Evolutionary conservation across 805 yeast genomes (phyloP).

Genomic region (Lipomyces spencermartinsiae): DNA sequence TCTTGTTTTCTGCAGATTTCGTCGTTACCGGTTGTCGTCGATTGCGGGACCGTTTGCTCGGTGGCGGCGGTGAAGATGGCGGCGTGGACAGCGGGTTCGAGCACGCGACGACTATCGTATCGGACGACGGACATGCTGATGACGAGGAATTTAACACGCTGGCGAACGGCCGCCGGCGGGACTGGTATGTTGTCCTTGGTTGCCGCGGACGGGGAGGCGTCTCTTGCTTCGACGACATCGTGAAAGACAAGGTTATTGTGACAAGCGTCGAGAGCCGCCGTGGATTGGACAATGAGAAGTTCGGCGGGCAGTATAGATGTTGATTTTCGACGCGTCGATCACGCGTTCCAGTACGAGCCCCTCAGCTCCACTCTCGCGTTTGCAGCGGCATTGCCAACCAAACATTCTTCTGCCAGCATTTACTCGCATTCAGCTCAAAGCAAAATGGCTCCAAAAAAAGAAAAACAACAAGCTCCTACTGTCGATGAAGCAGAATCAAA

Average conservation of each 20-base stretch:
- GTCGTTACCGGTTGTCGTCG: background rate
- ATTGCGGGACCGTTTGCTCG: background rate
- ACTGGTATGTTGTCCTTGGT: constrained; percentile 1
- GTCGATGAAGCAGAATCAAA: constrained; percentile 19
- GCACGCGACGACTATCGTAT: background rate
- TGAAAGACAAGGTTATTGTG: background rate
- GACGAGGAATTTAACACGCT: constrained; percentile 11
- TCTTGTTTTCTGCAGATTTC: background rate
- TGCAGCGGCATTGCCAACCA: too few relatives aligned
- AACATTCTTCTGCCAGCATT: background rate
- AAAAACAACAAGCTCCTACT: constrained; percentile 5
- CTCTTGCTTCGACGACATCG: background rate
- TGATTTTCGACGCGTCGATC: constrained; percentile 6
- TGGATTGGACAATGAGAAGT: background rate
- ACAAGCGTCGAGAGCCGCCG: background rate
- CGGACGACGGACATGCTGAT: background rate
- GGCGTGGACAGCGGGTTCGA: background rate
- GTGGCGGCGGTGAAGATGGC: constrained; percentile 6
- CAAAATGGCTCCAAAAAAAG: constrained; percentile 22
- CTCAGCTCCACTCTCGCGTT: background rate
- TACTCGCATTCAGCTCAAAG: background rate
- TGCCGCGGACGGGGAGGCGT: background rate
- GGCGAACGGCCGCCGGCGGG: background rate
- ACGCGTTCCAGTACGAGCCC: background rate
- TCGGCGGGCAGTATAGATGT: background rate